Base-by-base conservation (phyloP, 1,139 yeast species). In the Debaryomycetaceae sp. region DNA sequence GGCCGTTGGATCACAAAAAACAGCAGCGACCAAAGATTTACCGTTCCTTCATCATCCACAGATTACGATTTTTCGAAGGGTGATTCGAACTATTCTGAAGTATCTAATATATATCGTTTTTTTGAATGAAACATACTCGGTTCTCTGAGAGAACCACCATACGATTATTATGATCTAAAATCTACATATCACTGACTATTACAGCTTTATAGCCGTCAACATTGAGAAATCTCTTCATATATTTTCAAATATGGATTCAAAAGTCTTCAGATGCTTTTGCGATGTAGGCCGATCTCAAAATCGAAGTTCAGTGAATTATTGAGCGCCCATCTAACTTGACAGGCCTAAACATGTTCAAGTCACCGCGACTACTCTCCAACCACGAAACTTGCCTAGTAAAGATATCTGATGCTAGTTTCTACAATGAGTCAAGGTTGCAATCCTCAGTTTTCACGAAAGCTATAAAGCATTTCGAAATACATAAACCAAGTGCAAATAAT, bases 401-500 rank as follows among this genome's bases (percentile, higher is more conserved):
- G 43, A 24, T 27, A 7, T 27, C 31, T 8, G 31, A 27, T 8
- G 31, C 31, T 27, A 27, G 11, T 27, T 55, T 55, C 41, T 52
- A 49, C 36, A 41, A 34, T 7, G 50, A 49, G 40, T 40, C 50
- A 6, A 44, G 41, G 6, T 27, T 40, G 29, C 45, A 46, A 7
- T 36, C 42, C 9, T 44, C 38, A 24, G 44, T 65, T 1, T 65
- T 65, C 45, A 42, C 52, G 0, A 51, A 58, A 3, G 68, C 72
- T 11, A 60, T 73, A 17, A 41, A 51, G 5, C 36, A 54, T 4
- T 65, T 72, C 47, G 62, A 57, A 38, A 49, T 69, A 7, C 51
- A 44, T 44, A 52, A 48, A 23, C 59, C 65, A 4, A 51, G 48
- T 22, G 34, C 45, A 2, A 41, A 40, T 5, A 44, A 41, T n/a